Evolutionary conservation across 169 alveolate species (phyloP), one percentile per base, ranked within the genome.

Genomic region (Blepharisma undulans): DNA sequence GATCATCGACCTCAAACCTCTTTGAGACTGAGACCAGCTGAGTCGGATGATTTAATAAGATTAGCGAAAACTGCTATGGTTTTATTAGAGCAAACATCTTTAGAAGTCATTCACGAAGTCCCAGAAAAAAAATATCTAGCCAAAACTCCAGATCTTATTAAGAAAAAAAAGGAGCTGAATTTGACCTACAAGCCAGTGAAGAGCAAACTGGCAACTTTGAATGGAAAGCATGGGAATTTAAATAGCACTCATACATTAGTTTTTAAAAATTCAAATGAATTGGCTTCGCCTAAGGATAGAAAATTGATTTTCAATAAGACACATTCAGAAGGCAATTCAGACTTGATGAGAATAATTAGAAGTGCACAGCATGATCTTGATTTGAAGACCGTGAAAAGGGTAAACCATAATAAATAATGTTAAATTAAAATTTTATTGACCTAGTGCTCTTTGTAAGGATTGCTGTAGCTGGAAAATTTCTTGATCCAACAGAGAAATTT

Each of bases 381-480:
- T 48, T 48, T 48, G 66, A 48, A 48, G 66, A 0, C 66, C 7
- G 66, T 48, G 2, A 48, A 48, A 48, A 48, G 66, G 66, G 66
- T 48, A 48, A 48, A 48, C 14, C 66, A 48, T 48, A 48, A 48
- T 48, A 48, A 48, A 48, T 48, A 48, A 48, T 48, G 66, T 48
- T 48, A 48, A 48, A 48, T 48, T 48, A 48, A 48, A 48, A 48
- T 3, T 48, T 48, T 48, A 48, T 48, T 48, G 66, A 1, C 66
- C 66, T 12, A 48, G 66, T 27, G 66, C 87, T 79, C 66, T 12
- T 32, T 79, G 87, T 22, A 79, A 32, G 8, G 87, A 79, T 4
- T 33, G 29, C 66, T 79, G 87, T 1, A 79, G 87, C 25, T 79
- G 71, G 30, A 27, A 33, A n/a, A 79, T 79, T 79, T 79, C 87